phyloP scores from a whole-genome alignment of 495 filamentous ascomycete species.

The Schizothecium vesticola region DNA sequence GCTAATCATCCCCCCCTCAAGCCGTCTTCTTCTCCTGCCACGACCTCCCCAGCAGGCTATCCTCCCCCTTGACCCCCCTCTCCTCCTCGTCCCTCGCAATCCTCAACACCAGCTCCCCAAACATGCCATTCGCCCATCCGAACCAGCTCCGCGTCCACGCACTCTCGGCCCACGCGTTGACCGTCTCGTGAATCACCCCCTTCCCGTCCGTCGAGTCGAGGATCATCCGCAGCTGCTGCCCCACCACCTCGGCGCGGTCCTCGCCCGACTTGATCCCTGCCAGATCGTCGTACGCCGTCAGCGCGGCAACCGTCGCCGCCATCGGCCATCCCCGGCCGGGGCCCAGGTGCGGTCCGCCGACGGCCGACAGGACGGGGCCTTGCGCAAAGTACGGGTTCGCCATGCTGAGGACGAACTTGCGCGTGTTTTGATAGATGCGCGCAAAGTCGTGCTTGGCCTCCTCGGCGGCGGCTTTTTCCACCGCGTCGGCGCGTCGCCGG shows the following conservation, averaged over 20 bases:
- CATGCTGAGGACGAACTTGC: constrained; percentile 48
- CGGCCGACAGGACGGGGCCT: constrained; percentile 49
- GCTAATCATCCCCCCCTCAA: not conserved
- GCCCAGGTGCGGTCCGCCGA: constrained; percentile 55
- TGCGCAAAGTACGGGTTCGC: constrained; percentile 55
- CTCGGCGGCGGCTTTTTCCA: not conserved
- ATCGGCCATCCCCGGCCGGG: constrained; percentile 58
- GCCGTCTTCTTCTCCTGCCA: constrained; percentile 21
- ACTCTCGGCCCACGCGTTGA: constrained; percentile 47
- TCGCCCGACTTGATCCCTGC: constrained; percentile 42
- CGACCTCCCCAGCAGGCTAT: constrained; percentile 24
- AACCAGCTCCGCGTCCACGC: constrained; percentile 62
- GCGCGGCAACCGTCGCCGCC: constrained; percentile 46
- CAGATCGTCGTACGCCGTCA: constrained; percentile 39
- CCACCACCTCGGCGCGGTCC: constrained; percentile 21
- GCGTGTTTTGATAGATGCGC: constrained; percentile 52
- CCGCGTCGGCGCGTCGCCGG: not conserved
- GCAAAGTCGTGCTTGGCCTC: constrained; percentile 21
- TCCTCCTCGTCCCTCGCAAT: constrained; percentile 28
- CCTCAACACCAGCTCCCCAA: constrained; percentile 56
- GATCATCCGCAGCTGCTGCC: constrained; percentile 32
- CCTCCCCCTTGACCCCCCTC: constrained; percentile 14
- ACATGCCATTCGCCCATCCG: constrained; percentile 65
- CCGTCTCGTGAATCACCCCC: constrained; percentile 58
- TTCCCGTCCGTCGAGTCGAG: constrained; percentile 50